phyloP scores from a whole-genome alignment of 768 basidiomycete genomes.

The Leccinum barrowsii region DNA sequence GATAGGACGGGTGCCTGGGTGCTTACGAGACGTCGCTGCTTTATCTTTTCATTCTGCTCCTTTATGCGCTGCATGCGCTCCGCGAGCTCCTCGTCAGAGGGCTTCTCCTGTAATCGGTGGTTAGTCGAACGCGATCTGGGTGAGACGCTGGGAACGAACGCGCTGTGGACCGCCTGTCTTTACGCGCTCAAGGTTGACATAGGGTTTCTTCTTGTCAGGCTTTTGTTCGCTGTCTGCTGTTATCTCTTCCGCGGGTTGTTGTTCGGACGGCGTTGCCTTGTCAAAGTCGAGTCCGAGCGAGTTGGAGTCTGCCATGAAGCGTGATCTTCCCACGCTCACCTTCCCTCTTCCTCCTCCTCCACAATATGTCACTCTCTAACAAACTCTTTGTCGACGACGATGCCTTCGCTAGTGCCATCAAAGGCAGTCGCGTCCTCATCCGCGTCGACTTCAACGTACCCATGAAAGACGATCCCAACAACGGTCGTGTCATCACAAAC shows the following conservation, averaged over 20 bases:
- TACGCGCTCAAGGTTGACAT: constrained; percentile 80
- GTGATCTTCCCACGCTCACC: constrained; percentile 19
- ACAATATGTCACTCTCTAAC: constrained; percentile 94
- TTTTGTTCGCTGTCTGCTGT: constrained; percentile 11
- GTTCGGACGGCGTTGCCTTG: constrained; percentile 21
- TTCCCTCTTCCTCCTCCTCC: neutral
- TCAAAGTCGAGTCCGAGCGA: constrained; percentile 72
- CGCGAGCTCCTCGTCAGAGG: constrained; percentile 61
- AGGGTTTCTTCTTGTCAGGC: constrained; percentile 64
- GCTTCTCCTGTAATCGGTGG: constrained; percentile 53
- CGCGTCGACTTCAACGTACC: constrained; percentile 97
- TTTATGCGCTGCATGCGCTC: constrained; percentile 69
- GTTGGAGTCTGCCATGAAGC: constrained; percentile 48
- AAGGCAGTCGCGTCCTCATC: constrained; percentile 85
- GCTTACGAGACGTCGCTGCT: constrained; percentile 60
- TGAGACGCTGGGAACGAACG: constrained; percentile 34
- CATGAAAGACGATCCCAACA: constrained; percentile 63
- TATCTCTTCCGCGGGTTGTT: constrained; percentile 5
- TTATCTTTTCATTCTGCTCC: constrained; percentile 75
- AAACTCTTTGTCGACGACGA: constrained; percentile 93
- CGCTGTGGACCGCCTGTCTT: constrained; percentile 76
- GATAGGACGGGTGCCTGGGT: neutral
- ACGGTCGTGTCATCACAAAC: constrained; percentile 93
- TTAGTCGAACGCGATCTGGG: constrained; percentile 10
- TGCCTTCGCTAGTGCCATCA: constrained; percentile 49